A percentile compares a stretch with the other conserved stretches of the same genome.
phyloP scores from a whole-genome alignment of 2,329 filamentous ascomycete species.

The Colletotrichum shisoi region DNA sequence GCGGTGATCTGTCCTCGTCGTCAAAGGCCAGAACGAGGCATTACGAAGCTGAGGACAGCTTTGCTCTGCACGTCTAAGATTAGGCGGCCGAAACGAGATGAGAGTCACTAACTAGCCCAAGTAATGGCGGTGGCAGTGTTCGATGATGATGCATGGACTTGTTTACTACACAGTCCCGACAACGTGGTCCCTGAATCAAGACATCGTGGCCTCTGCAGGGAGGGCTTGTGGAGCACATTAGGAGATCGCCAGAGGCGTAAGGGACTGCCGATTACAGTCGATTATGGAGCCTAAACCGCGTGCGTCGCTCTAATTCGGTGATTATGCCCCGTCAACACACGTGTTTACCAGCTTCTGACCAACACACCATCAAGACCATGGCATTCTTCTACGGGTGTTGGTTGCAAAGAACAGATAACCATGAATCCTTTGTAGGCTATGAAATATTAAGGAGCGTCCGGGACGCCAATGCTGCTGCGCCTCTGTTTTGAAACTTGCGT shows the following conservation, averaged over 20 bases:
- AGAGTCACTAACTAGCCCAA: slow-evolving; percentile 8
- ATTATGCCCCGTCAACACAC: background rate
- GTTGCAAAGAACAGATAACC: slow-evolving; percentile 1
- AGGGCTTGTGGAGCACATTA: background rate
- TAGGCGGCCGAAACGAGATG: slow-evolving; percentile 25
- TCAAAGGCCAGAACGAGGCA: background rate
- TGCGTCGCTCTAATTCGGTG: slow-evolving; percentile 6
- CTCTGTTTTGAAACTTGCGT: slow-evolving; percentile 10
- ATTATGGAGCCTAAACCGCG: background rate
- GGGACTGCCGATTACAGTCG: slow-evolving; percentile 1
- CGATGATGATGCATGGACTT: slow-evolving; percentile 16
- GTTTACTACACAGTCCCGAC: background rate
- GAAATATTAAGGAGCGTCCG: background rate
- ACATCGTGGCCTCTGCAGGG: slow-evolving; percentile 19
- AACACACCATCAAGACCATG: background rate
- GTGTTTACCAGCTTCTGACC: background rate
- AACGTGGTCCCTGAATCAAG: slow-evolving; percentile 21
- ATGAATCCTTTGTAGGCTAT: background rate
- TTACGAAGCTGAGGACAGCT: slow-evolving; percentile 1
- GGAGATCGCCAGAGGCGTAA: slow-evolving; percentile 10
- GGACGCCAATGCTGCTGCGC: background rate
- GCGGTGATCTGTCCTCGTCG: slow-evolving; percentile 32
- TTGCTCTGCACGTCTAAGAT: background rate
- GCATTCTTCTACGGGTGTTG: background rate
- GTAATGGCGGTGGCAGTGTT: slow-evolving; percentile 30